Percentiles rank a stretch among this genome's conserved stretches.
These are phyloP conservation scores for Peronospora farinosa DNA, from an alignment of 352 stramenopile species.

Conservation along the genomic window DNA sequence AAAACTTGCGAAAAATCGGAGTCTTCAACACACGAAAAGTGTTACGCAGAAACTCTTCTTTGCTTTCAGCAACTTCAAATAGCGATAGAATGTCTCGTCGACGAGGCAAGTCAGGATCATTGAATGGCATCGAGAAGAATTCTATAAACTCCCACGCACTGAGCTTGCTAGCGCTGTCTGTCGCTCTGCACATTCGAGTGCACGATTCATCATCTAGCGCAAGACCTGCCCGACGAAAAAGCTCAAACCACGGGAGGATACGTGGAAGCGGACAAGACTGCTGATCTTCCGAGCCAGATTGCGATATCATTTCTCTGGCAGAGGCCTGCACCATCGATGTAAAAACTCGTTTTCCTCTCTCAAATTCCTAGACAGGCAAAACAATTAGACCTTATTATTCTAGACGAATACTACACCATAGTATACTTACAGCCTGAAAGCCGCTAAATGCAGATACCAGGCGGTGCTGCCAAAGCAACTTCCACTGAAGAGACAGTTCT, in stretches of 20 bases:
- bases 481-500: constrained; percentile 61
- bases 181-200: constrained; percentile 29
- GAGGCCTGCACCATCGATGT: constrained; percentile 21
- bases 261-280: constrained; percentile 19
- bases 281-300: constrained; percentile 15
- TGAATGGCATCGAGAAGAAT: constrained; percentile 78
- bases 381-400: constrained; percentile 8
- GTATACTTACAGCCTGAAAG: constrained; percentile 42
- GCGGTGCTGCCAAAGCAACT: constrained; percentile 57
- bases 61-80: constrained; percentile 50
- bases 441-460: constrained; percentile 58
- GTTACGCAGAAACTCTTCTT: constrained; percentile 51
- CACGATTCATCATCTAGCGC: constrained; percentile 49
- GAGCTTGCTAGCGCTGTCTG: constrained; percentile 37
- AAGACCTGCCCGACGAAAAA: constrained; percentile 56
- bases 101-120: constrained; percentile 45
- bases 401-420: background rate
- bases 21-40: constrained; percentile 39
- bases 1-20: constrained; percentile 47
- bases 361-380: constrained; percentile 27
- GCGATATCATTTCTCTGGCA: constrained; percentile 21
- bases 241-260: constrained; percentile 59
- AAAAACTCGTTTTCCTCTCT: constrained; percentile 24
- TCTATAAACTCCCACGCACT: constrained; percentile 73
- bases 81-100: constrained; percentile 58